Percentiles rank a stretch among this genome's conserved stretches.
Conservation (phyloP, 805 yeast species). For the Schwanniomyces occidentalis region DNA sequence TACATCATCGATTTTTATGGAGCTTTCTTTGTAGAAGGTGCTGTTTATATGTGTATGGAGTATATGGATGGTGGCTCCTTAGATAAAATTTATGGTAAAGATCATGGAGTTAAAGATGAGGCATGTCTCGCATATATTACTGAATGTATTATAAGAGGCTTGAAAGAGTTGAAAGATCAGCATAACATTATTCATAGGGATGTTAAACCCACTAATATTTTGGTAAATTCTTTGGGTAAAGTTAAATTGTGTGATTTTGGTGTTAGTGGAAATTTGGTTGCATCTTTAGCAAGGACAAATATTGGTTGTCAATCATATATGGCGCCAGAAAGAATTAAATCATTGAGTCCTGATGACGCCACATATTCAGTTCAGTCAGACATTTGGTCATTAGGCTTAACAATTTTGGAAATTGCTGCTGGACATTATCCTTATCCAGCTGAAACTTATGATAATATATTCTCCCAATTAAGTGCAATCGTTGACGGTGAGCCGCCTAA, state of each 20-base stretch:
- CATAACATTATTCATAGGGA: conserved; percentile 95
- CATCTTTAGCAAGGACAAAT: conserved; percentile 91
- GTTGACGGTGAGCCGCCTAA: conserved; percentile 97
- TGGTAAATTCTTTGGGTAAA: conserved; percentile 80
- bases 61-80: conserved; percentile 96
- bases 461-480: conserved; percentile 91
- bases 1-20: conserved; percentile 96
- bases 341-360: conserved; percentile 68
- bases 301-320: conserved; percentile 97
- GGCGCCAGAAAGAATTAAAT: conserved; percentile 96
- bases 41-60: conserved; percentile 98
- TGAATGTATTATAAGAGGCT: conserved; percentile 75
- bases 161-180: conserved; percentile 79
- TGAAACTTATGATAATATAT: conserved; percentile 85
- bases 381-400: conserved; percentile 92
- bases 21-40: conserved; percentile 96
- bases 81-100: conserved; percentile 73
- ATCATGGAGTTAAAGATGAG: conserved; percentile 68
- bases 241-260: conserved; percentile 95
- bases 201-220: conserved; percentile 93
- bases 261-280: conserved; percentile 91
- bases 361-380: conserved; percentile 93
- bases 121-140: conserved; percentile 77
- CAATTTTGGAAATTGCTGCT: conserved; percentile 82
- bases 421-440: conserved; percentile 97